phyloP scores from a whole-genome alignment of 2,329 filamentous ascomycete genomes.

The Biscogniauxia mediterranea region DNA sequence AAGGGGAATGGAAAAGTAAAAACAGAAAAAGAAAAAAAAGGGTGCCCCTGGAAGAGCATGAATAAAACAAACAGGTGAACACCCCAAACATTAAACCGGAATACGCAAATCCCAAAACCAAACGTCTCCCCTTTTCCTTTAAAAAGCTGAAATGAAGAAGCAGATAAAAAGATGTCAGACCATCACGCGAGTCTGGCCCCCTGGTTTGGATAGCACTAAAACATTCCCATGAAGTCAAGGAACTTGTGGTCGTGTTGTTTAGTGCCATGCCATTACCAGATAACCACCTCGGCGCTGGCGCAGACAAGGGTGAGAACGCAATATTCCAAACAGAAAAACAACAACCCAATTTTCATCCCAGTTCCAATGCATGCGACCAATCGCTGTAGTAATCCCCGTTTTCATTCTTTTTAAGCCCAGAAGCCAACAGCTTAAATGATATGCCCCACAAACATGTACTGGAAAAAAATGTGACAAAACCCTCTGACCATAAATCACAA shows the following conservation, averaged over 20 bases:
- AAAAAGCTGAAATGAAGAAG: not conserved
- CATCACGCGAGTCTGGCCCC: not conserved
- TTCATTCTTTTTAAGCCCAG: conserved; percentile 16
- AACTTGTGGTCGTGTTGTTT: not conserved
- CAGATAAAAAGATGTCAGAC: not conserved
- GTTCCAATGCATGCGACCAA: conserved; percentile 8
- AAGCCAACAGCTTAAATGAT: conserved; percentile 6
- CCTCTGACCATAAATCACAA: not conserved
- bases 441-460: not conserved
- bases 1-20: conserved; percentile 1
- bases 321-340: conserved; percentile 9
- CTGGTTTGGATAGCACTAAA: not conserved
- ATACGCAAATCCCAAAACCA: conserved; percentile 4
- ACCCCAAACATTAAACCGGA: conserved; percentile 14
- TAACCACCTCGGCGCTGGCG: conserved; percentile 1
- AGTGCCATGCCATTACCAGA: not conserved
- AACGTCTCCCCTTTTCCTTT: conserved; percentile 3
- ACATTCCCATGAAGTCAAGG: not conserved
- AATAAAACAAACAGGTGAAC: conserved; percentile 19
- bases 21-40: conserved; percentile 20
- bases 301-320: conserved; percentile 2
- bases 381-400: conserved; percentile 11
- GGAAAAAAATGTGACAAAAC: not conserved
- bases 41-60: conserved; percentile 16
- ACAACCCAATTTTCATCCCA: conserved; percentile 14